Evolutionary conservation across 108 stramenopile genomes (phyloP).

Genomic region (Cyclostephanos invisitatus): DNA sequence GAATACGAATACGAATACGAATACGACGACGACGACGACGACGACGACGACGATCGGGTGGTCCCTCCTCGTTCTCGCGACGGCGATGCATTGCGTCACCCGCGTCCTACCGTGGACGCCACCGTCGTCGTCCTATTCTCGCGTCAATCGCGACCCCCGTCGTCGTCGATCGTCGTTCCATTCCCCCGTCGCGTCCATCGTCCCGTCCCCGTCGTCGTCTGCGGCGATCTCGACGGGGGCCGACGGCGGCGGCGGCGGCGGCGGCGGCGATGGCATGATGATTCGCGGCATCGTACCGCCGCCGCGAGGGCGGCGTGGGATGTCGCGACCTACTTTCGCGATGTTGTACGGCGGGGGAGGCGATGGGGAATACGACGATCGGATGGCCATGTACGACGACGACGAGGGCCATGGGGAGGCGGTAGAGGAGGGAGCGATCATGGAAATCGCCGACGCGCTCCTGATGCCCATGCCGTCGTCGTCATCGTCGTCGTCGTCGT

Average conservation of each 20-base stretch:
- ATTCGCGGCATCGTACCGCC: neutral
- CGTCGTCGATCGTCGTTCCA: neutral
- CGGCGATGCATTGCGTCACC: neutral
- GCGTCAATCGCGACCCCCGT: neutral
- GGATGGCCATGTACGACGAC: neutral
- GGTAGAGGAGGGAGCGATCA: conserved; percentile 17
- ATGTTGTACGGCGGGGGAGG: neutral
- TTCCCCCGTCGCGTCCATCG: neutral
- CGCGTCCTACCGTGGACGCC: conserved; percentile 5
- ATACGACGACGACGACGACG: neutral
- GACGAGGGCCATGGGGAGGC: neutral
- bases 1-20: too few relatives aligned
- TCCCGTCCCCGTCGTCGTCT: too few relatives aligned
- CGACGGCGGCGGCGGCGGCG: neutral
- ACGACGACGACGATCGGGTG: neutral
- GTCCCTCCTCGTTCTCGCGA: neutral
- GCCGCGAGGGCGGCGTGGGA: too few relatives aligned
- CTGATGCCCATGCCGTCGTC: conserved; percentile 2
- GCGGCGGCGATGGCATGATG: too few relatives aligned
- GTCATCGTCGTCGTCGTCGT: neutral
- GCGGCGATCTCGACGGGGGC: neutral
- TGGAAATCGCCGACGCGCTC: conserved; percentile 41
- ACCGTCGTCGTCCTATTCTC: neutral
- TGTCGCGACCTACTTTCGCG: too few relatives aligned
- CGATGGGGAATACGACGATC: neutral